Base-by-base conservation (phyloP, 306 rosid species). In the Fragaria iinumae region DNA sequence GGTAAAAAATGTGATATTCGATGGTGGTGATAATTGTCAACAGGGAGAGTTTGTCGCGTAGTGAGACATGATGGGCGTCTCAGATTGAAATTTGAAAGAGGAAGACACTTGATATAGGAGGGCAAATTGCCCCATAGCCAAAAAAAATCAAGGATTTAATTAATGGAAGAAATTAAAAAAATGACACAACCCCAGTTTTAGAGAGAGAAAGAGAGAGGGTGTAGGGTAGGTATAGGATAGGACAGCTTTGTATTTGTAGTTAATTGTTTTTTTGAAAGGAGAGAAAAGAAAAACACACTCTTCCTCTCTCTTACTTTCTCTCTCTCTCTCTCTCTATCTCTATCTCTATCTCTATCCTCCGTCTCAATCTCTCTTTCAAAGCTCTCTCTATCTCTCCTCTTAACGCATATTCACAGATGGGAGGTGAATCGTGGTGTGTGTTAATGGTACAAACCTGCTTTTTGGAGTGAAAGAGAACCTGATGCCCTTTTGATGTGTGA, bases 401-500 rank as follows among this genome's bases (percentile, higher is more conserved):
- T 21, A 60, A 76, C 84, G 86, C 84, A 85, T 80, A 86, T 86
- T 86, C 87, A 83, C 83, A 74, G 80, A 80, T 79, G 80, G 80
- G 80, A 64, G 82, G 77, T 80, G 84, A 82, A 82, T 82, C 86
- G 80, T 80, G 86, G 86, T 18, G 69, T 73, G 77, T 62, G 55
- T 73, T 75, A 86, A 48, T 80, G 84, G 84, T 77, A 67, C 83
- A 83, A 75, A 56, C 83, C 71, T 75, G 80, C 87, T 78, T 83
- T 86, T 68, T 80, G 67, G 79, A 74, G 71, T 71, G 77, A 66
- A 21, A 56, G 84, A 82, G 91, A 85, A 87, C 89, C 91, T 78
- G 91, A 87, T 87, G 85, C 89, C 87, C 75, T 72, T 78, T 83
- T 87, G 86, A 87, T 85, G 91, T 69, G 71, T 85, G 77, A 87